These are phyloP conservation scores for Candida ponderosae DNA, from an alignment of 805 yeast genomes.

Conservation along the genomic window DNA sequence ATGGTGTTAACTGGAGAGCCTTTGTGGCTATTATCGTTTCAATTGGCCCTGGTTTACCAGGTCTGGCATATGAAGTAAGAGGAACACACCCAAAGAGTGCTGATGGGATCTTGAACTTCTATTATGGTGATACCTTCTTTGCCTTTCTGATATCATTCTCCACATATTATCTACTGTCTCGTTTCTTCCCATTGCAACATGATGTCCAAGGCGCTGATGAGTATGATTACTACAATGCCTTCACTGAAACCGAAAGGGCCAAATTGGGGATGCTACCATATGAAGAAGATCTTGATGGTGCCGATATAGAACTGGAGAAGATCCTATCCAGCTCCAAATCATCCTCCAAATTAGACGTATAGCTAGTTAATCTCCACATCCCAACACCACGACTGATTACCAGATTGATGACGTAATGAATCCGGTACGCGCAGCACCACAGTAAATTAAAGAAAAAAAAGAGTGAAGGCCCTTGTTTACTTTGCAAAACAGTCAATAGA, in stretches of 20 bases:
- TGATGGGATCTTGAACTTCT: conserved; percentile 33
- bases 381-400: too few species aligned
- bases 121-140: conserved; percentile 36
- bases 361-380: too few species aligned
- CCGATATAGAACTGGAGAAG: too few species aligned
- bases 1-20: conserved; percentile 38
- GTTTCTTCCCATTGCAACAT: conserved; percentile 28
- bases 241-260: conserved; percentile 24
- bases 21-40: conserved; percentile 29
- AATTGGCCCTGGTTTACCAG: conserved; percentile 43
- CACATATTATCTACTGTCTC: conserved; percentile 26
- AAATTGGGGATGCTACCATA: neutral
- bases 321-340: too few species aligned
- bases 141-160: conserved; percentile 32
- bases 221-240: conserved; percentile 31
- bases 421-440: too few species aligned
- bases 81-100: conserved; percentile 16
- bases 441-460: too few species aligned
- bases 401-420: too few species aligned
- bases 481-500: too few species aligned
- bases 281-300: too few species aligned
- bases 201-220: conserved; percentile 28
- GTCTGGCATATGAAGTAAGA: conserved; percentile 30
- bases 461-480: too few species aligned
- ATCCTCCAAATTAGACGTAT: too few species aligned